Percentiles rank a stretch among this genome's conserved stretches.
phyloP scores from a whole-genome alignment of 441 rosid genomes.

The Brassica balearica region DNA sequence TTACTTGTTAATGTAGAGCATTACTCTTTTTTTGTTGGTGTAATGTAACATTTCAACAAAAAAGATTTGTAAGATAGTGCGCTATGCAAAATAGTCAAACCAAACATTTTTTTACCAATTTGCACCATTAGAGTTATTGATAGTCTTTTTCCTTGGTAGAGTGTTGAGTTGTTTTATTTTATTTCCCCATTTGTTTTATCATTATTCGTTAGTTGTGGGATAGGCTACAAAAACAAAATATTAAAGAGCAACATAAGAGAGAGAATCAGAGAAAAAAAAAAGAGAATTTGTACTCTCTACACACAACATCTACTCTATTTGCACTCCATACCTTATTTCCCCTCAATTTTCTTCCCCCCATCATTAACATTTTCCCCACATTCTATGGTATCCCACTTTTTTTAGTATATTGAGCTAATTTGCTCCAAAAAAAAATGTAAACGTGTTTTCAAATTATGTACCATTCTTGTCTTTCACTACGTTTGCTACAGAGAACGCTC shows the following conservation, averaged over 20 bases:
- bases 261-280: background rate
- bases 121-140: background rate
- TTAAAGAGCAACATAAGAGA: background rate
- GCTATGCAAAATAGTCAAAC: background rate
- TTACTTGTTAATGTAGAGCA: background rate
- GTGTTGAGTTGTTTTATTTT: background rate
- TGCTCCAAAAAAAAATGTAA: too few species aligned
- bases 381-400: too few species aligned
- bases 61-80: too few species aligned
- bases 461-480: background rate
- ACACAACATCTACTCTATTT: too few species aligned
- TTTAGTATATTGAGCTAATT: too few species aligned
- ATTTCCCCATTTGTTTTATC: background rate
- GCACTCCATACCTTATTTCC: too few species aligned
- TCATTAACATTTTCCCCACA: too few species aligned
- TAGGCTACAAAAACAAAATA: background rate
- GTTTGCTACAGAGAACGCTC: background rate
- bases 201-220: background rate
- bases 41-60: background rate
- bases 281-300: too few species aligned
- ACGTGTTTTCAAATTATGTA: too few species aligned
- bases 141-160: background rate
- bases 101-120: background rate
- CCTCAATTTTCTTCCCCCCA: too few species aligned
- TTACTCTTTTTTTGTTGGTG: background rate